phyloP scores from a whole-genome alignment of 768 basidiomycete genomes.

The Nidula microcarpa region DNA sequence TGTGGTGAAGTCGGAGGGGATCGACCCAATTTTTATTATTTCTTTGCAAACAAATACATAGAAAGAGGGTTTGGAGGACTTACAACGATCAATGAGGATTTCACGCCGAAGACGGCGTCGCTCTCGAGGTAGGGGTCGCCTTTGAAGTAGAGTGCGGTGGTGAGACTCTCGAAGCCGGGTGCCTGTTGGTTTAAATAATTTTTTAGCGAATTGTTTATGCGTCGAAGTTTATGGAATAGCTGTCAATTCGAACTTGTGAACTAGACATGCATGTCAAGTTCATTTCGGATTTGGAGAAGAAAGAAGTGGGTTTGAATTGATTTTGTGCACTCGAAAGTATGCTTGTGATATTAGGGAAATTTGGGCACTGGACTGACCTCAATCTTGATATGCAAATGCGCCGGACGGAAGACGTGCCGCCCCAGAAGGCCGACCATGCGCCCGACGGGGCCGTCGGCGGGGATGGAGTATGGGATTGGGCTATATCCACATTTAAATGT shows the following conservation, averaged over 20 bases:
- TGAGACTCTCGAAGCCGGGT: constrained; percentile 67
- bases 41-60: not conserved
- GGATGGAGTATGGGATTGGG: constrained; percentile 70
- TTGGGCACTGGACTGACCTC: constrained; percentile 31
- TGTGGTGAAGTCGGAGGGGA: too few species aligned
- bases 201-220: too few species aligned
- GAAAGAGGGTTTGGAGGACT: constrained; percentile 14
- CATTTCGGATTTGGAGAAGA: not conserved
- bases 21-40: too few species aligned
- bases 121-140: constrained; percentile 63
- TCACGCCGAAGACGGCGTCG: constrained; percentile 82
- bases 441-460: constrained; percentile 76
- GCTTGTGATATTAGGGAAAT: not conserved
- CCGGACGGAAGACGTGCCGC: constrained; percentile 76
- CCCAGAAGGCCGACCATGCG: constrained; percentile 49
- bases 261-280: constrained; percentile 18
- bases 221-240: too few species aligned
- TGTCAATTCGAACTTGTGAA: too few species aligned
- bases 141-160: constrained; percentile 73
- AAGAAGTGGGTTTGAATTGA: too few species aligned
- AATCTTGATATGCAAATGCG: constrained; percentile 75
- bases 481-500: constrained; percentile 12
- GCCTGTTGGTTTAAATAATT: constrained; percentile 25
- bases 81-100: constrained; percentile 74
- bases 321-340: too few species aligned